Base-by-base conservation (phyloP, 306 rosid species). In the Potentilla sterilis region DNA sequence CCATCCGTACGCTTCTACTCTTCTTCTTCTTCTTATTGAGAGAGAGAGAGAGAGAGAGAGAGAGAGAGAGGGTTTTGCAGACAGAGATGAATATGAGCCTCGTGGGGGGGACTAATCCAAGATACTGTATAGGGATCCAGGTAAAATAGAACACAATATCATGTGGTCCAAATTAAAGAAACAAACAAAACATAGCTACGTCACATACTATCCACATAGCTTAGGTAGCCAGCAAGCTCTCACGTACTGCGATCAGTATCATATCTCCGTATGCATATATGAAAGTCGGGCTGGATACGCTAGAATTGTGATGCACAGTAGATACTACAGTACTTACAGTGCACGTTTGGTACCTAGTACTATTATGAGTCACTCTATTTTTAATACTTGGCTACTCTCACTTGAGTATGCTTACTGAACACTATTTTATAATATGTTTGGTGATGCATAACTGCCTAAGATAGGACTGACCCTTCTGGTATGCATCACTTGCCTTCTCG, bases 81-180 rank as follows among this genome's bases (percentile, higher is more conserved):
- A 69, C 41, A 46, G 15, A 42, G 2, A 3, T 58, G 44, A 35
- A 40, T 7, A 65, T 2, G 18, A 68, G 19, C 44, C 41, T 62
- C 21, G 83, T 59, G 61, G 79, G 80, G 77, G 87, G 79, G 79
- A 81, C 90, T 88, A 80, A 47, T 77, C 15, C 75, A 81, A 85
- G 97, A 91, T 91, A 78, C 57, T 81, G 75, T 82, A 80, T 82
- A 75, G 95, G 97, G 97, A 89, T 86, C 79, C 78, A 28, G 28
- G 28, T 28, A 0, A 28, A 28, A 28, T 28, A 76, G 70, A 49
- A 44, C 58, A 87, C 61, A 41, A 71, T 77, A 81, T 89, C 88
- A 76, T 87, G 87, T 87, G 89, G 83, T 85, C 80, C 80, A 28
- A 28, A 28, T 28, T 19, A n/a, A 68, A 65, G 67, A 79, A 72